Base-by-base conservation (phyloP, 331 rosid species). In the Malus hybrid region DNA sequence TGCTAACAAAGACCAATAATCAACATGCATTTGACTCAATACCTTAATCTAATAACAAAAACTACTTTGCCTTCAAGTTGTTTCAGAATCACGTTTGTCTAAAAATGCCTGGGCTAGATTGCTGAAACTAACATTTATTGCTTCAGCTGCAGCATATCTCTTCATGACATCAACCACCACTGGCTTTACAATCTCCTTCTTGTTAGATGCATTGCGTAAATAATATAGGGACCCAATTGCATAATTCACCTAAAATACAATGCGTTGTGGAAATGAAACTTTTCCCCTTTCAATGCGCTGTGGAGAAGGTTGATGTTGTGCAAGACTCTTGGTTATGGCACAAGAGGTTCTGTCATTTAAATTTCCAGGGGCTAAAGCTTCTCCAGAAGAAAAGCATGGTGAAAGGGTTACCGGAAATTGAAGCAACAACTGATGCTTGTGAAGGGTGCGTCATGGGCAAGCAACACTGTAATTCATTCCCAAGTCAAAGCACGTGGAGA, bases 61-160 rank as follows among this genome's bases (percentile, higher is more conserved):
- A n/a, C 66, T 60, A 61, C 63, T 24, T 20, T 61, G 50, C 26
- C 76, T 62, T 71, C 52, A 66, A 74, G 24, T 36, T 82, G 68
- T 73, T 82, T 66, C 74, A 10, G 82, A 56, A 63, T 80, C 36
- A 80, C 87, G 97, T 74, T 87, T 91, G 72, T 82, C 91, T 78
- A 93, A 52, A 88, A 93, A 87, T 63, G 94, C 89, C 84, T 83
- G 87, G 63, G 97, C 98, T 32, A 91, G 75, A 79, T 93, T 91
- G 72, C 97, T 91, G 78, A 93, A 93, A 89, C 86, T 86, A 76
- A 77, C 88, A 76, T 84, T 87, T 22, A 82, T 85, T 36, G 79
- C 84, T 76, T 86, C 94, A n/a, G 93, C 92, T 3, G 82, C 90
- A 62, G 98, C 98, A 75, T 91, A 93, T 81, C 94, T 85, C 85